Percentiles rank a stretch among this genome's conserved stretches.
Evolutionary conservation across 305 asterid species (phyloP).

Genomic region (Fraxinus sp.): DNA sequence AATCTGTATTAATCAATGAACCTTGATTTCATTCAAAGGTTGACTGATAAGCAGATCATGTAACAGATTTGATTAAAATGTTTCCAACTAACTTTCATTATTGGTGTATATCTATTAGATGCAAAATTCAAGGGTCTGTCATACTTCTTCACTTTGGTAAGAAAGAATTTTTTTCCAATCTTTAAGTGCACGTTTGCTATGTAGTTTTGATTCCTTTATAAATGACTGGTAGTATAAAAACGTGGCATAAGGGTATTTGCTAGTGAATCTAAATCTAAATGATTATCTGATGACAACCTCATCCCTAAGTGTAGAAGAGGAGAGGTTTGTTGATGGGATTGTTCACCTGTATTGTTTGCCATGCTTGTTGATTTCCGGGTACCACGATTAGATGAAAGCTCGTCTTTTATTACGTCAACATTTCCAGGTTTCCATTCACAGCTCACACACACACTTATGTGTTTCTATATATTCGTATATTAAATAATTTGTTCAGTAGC

Average conservation of each 20-base stretch:
- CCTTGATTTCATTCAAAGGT: conserved; percentile 28
- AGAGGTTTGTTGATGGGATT: not conserved
- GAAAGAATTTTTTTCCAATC: conserved; percentile 11
- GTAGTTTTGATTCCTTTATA: not conserved
- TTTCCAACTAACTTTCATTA: conserved; percentile 5
- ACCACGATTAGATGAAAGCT: not conserved
- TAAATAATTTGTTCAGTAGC: not conserved
- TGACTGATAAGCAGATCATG: conserved; percentile 27
- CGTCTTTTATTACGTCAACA: not conserved
- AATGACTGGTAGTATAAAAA: not conserved
- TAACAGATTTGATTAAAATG: not conserved
- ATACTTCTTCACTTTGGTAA: conserved; percentile 12
- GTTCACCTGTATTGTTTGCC: conserved; percentile 2
- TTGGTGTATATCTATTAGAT: conserved; percentile 19
- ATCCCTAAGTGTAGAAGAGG: not conserved
- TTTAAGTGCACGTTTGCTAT: not conserved
- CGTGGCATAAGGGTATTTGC: conserved; percentile 5
- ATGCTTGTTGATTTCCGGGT: not conserved
- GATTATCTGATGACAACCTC: not conserved
- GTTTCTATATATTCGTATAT: not conserved
- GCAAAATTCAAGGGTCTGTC: conserved; percentile 14
- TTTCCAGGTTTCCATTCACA: not conserved
- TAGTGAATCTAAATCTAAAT: conserved; percentile 21
- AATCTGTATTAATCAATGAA: conserved; percentile 18
- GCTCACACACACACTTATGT: not conserved